These are phyloP conservation scores for Colletotrichum incanum DNA, from an alignment of 2,329 filamentous ascomycete genomes.

Conservation along the genomic window DNA sequence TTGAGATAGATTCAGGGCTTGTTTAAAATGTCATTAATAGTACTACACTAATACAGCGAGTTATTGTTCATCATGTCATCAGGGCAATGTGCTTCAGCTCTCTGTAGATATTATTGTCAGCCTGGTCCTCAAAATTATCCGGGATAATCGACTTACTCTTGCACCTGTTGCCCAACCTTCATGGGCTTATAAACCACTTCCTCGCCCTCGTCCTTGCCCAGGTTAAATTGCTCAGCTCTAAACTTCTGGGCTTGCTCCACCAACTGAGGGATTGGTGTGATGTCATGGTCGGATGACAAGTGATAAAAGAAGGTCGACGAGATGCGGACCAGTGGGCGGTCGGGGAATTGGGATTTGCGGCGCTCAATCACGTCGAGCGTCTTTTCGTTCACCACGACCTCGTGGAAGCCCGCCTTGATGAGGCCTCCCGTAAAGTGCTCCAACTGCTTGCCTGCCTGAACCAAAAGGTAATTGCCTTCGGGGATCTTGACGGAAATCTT, in stretches of 20 bases:
- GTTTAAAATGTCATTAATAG: constrained; percentile 22
- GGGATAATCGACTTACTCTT: constrained; percentile 60
- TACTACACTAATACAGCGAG: constrained; percentile 29
- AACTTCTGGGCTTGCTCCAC: constrained; percentile 61
- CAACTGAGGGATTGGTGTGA: constrained; percentile 66
- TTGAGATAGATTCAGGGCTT: background rate
- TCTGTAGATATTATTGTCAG: constrained; percentile 47
- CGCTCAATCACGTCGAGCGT: constrained; percentile 64
- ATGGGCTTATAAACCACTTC: constrained; percentile 65
- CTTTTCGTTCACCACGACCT: constrained; percentile 71
- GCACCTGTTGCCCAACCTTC: constrained; percentile 73
- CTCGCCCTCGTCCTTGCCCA: constrained; percentile 69
- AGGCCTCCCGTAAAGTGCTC: constrained; percentile 74
- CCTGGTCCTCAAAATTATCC: background rate
- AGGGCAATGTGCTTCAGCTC: constrained; percentile 70
- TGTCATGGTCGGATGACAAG: constrained; percentile 69
- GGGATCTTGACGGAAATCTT: constrained; percentile 74
- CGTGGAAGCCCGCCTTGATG: constrained; percentile 74
- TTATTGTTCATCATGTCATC: constrained; percentile 51
- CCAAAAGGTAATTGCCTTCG: constrained; percentile 70
- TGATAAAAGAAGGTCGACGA: constrained; percentile 76
- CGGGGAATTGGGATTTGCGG: constrained; percentile 59
- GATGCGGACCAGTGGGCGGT: constrained; percentile 69
- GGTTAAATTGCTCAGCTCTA: constrained; percentile 62
- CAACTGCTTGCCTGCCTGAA: constrained; percentile 75